Conservation (phyloP, 371 early-diverging fungal genomes). For the Quaeritorhiza haematococci region DNA sequence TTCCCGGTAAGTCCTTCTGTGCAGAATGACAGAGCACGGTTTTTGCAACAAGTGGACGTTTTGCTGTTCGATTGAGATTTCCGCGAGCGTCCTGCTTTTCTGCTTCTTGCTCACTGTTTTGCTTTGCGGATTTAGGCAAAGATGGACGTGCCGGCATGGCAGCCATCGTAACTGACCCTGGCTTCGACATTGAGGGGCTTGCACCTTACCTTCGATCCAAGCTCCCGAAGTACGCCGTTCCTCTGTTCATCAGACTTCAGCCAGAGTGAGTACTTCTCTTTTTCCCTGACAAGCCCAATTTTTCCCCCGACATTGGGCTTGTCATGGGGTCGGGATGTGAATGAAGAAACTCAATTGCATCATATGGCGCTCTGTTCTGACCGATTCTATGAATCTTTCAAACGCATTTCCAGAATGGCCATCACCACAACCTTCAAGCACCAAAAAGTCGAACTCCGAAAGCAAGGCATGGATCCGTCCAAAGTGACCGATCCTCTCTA, state of each 20-base stretch:
- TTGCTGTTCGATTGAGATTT: too few species aligned
- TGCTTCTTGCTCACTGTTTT: background rate
- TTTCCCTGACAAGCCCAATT: background rate
- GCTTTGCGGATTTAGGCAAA: conserved; percentile 13
- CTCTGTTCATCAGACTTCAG: conserved; percentile 51
- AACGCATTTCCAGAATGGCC: conserved; percentile 41
- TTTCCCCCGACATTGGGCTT: background rate
- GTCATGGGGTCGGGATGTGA: background rate
- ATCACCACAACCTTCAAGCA: conserved; percentile 57
- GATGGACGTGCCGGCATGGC: conserved; percentile 76
- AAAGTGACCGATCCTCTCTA: background rate
- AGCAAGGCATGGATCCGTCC: conserved; percentile 3
- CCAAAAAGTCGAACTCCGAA: conserved; percentile 33
- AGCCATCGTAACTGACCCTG: conserved; percentile 40
- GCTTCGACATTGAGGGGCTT: conserved; percentile 30
- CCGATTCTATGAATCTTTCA: too few species aligned
- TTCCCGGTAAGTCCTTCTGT: too few species aligned
- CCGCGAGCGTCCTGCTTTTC: too few species aligned
- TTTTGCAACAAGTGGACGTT: too few species aligned
- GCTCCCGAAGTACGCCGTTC: conserved; percentile 59
- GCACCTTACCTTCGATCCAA: conserved; percentile 30
- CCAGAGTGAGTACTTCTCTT: background rate
- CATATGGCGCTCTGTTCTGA: too few species aligned
- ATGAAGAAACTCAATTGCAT: too few species aligned
- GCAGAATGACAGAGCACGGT: too few species aligned